Percentiles rank a stretch among this genome's conserved stretches.
phyloP scores from a whole-genome alignment of 2,329 filamentous ascomycete species.

The Aureobasidium melanogenum region DNA sequence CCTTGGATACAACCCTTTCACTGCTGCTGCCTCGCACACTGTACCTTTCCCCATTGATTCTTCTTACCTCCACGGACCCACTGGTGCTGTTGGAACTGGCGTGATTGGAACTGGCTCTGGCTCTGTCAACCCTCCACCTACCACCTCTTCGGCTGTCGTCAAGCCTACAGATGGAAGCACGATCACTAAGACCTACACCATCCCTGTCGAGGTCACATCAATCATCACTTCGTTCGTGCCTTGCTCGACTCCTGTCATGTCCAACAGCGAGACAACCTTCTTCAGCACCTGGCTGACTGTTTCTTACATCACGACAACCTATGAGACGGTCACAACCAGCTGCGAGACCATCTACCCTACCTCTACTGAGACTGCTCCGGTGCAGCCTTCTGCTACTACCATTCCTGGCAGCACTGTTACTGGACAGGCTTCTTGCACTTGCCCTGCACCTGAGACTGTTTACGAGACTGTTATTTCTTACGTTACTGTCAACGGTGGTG shows the following conservation, averaged over 20 bases:
- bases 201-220: slow-evolving; percentile 24
- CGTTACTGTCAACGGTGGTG: not conserved
- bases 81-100: not conserved
- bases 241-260: slow-evolving; percentile 28
- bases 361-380: not conserved
- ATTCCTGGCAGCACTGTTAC: not conserved
- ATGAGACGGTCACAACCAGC: slow-evolving; percentile 21
- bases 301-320: slow-evolving; percentile 24
- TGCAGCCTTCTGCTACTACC: not conserved
- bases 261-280: slow-evolving; percentile 22
- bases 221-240: slow-evolving; percentile 30
- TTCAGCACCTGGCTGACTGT: slow-evolving; percentile 33
- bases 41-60: not conserved
- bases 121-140: slow-evolving; percentile 10
- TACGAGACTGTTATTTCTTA: slow-evolving; percentile 12
- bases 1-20: slow-evolving; percentile 15
- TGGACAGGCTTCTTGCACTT: not conserved
- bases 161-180: slow-evolving; percentile 1
- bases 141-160: slow-evolving; percentile 1
- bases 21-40: not conserved
- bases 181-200: slow-evolving; percentile 4
- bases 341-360: slow-evolving; percentile 13
- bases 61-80: not conserved
- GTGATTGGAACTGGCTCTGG: not conserved
- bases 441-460: slow-evolving; percentile 10